Conservation (phyloP, 2,329 filamentous ascomycete genomes). For the Diplodia intermedia region DNA sequence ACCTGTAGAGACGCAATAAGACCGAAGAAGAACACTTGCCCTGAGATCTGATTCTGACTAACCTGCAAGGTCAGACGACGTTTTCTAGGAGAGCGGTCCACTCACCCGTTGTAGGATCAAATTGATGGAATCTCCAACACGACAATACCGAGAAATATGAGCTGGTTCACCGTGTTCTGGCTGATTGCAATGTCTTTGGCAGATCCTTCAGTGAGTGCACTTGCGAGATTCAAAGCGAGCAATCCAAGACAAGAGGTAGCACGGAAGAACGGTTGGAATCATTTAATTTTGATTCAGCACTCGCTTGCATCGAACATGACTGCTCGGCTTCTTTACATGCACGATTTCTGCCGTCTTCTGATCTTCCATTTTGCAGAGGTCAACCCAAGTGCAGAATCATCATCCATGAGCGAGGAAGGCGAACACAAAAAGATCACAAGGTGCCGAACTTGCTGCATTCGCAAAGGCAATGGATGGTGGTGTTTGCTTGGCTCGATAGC, state of each 20-base stretch:
- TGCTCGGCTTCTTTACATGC: too few relatives aligned
- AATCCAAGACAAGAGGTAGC: constrained; percentile 59
- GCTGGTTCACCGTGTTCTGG: constrained; percentile 59
- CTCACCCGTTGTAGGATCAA: constrained; percentile 50
- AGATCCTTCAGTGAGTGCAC: constrained; percentile 59
- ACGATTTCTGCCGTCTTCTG: neutral
- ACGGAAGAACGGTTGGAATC: constrained; percentile 49
- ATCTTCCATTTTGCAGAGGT: neutral
- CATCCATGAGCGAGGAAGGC: neutral
- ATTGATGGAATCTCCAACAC: constrained; percentile 61
- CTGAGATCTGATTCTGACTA: constrained; percentile 56
- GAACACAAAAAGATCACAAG: neutral
- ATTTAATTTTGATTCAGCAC: neutral
- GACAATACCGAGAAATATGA: constrained; percentile 61
- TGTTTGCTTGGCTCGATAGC: constrained; percentile 27
- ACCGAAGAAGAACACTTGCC: constrained; percentile 59
- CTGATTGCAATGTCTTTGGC: constrained; percentile 52
- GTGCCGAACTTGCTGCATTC: constrained; percentile 13
- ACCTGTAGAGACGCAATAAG: constrained; percentile 55
- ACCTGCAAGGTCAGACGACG: constrained; percentile 34
- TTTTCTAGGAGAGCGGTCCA: neutral
- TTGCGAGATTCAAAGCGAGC: constrained; percentile 60
- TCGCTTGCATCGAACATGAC: constrained; percentile 2
- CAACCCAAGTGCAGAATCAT: neutral
- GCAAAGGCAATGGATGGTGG: constrained; percentile 9